Evolutionary conservation across 345 rosid genomes (phyloP).

Genomic region (Arabis alpina): DNA sequence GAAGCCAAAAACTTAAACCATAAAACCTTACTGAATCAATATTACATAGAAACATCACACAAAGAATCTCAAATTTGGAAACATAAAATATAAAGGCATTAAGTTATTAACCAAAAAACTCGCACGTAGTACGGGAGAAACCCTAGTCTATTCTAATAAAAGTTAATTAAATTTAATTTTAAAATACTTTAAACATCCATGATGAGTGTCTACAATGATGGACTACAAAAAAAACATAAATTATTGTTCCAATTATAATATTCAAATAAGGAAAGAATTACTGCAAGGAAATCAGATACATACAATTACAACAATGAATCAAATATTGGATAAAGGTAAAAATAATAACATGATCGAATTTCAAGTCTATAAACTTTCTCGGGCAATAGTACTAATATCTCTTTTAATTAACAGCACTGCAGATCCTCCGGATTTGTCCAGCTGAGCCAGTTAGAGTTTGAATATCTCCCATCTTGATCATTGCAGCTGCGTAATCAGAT

Average conservation of each 20-base stretch:
- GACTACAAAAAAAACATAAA: background rate
- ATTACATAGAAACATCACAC: too few species aligned
- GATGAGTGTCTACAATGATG: too few species aligned
- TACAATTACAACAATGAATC: constrained; percentile 33
- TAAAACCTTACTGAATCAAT: too few species aligned
- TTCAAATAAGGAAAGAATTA: constrained; percentile 24
- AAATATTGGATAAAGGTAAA: background rate
- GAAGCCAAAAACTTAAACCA: too few species aligned
- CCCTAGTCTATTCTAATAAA: too few species aligned
- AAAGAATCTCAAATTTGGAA: too few species aligned
- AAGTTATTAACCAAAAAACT: too few species aligned
- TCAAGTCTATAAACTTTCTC: background rate
- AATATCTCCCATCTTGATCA: constrained; percentile 59
- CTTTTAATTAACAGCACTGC: constrained; percentile 45
- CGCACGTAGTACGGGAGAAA: too few species aligned
- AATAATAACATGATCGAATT: constrained; percentile 13
- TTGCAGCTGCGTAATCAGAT: constrained; percentile 50
- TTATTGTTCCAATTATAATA: background rate
- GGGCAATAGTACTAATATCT: background rate
- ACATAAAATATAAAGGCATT: too few species aligned
- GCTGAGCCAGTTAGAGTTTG: constrained; percentile 47
- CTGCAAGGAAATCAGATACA: constrained; percentile 17
- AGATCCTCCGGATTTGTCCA: constrained; percentile 47
- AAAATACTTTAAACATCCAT: too few species aligned
- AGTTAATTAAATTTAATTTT: too few species aligned